phyloP scores from a whole-genome alignment of 805 yeast species.

The Lachancea waltii region DNA sequence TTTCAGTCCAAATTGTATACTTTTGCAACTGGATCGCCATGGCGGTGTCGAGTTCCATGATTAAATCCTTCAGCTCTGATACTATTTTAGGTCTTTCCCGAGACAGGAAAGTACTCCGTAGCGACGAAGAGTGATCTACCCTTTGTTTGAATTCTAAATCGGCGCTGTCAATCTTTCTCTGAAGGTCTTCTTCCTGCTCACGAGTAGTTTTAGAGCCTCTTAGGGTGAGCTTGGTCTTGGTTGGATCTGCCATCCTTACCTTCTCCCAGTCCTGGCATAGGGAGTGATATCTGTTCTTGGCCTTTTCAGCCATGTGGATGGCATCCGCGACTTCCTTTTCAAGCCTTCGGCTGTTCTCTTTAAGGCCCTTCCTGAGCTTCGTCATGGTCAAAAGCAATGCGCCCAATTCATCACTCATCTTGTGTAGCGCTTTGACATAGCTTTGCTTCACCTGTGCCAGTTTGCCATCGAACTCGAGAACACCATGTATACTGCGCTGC shows the following conservation, averaged over 20 bases:
- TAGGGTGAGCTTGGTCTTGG: slow-evolving; percentile 74
- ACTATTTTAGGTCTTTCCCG: slow-evolving; percentile 74
- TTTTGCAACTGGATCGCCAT: slow-evolving; percentile 82
- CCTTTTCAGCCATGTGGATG: slow-evolving; percentile 79
- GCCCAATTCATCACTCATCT: slow-evolving; percentile 77
- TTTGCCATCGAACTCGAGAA: slow-evolving; percentile 74
- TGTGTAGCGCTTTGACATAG: slow-evolving; percentile 70
- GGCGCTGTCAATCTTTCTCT: slow-evolving; percentile 71
- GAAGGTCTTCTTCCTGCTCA: slow-evolving; percentile 84
- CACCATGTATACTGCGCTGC: slow-evolving; percentile 54
- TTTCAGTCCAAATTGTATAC: slow-evolving; percentile 82
- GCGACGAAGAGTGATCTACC: slow-evolving; percentile 63
- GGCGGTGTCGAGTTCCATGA: slow-evolving; percentile 85
- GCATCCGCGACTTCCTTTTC: slow-evolving; percentile 85
- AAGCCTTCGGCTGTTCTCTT: slow-evolving; percentile 73
- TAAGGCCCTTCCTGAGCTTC: slow-evolving; percentile 64
- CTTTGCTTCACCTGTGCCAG: slow-evolving; percentile 64
- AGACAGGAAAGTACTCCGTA: slow-evolving; percentile 65
- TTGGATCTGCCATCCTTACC: slow-evolving; percentile 72
- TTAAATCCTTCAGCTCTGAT: slow-evolving; percentile 63
- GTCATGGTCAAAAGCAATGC: slow-evolving; percentile 66
- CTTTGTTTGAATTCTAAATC: slow-evolving; percentile 80
- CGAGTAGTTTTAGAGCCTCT: slow-evolving; percentile 72
- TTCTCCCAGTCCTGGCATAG: slow-evolving; percentile 84
- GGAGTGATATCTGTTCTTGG: slow-evolving; percentile 68